These are phyloP conservation scores for Claviceps citrina DNA, from an alignment of 2,329 filamentous ascomycete genomes.

Conservation along the genomic window DNA sequence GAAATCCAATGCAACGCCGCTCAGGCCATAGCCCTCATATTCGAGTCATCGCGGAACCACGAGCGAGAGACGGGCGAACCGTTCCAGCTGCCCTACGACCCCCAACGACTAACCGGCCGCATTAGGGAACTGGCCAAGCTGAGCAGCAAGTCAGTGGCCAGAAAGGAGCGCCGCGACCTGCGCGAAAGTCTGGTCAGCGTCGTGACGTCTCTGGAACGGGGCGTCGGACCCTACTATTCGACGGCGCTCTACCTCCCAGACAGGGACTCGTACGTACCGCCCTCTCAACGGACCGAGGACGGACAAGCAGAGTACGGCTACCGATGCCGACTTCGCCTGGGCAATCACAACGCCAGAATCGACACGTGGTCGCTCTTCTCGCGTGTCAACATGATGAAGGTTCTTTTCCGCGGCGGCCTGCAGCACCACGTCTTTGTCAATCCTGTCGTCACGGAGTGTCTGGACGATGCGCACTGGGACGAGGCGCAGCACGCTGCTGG, in stretches of 20 bases:
- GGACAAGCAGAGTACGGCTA: slow-evolving; percentile 36
- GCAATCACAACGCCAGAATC: slow-evolving; percentile 29
- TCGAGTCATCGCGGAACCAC: slow-evolving; percentile 48
- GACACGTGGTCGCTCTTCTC: slow-evolving; percentile 36
- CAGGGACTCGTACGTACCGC: slow-evolving; percentile 27
- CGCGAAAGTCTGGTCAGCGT: slow-evolving; percentile 35
- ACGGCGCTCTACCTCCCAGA: slow-evolving; percentile 27
- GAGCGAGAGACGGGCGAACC: slow-evolving; percentile 34
- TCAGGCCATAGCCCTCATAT: slow-evolving; percentile 67
- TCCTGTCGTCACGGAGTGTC: slow-evolving; percentile 22
- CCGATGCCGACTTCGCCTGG: slow-evolving; percentile 33
- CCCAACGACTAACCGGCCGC: slow-evolving; percentile 30
- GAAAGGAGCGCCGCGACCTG: slow-evolving; percentile 31
- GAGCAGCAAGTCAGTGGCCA: slow-evolving; percentile 34
- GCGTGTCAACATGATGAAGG: slow-evolving; percentile 32
- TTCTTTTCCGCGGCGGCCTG: slow-evolving; percentile 30
- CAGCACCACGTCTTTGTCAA: slow-evolving; percentile 24
- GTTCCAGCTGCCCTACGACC: slow-evolving; percentile 35
- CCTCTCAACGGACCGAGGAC: slow-evolving; percentile 25
- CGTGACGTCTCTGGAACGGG: slow-evolving; percentile 37
- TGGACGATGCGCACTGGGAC: slow-evolving; percentile 22
- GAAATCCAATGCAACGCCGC: slow-evolving; percentile 64
- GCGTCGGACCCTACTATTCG: slow-evolving; percentile 39
- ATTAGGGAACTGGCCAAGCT: slow-evolving; percentile 32
- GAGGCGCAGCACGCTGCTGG: slow-evolving; percentile 8